Evolutionary conservation across 1,284 basidiomycete genomes (phyloP), one percentile per base, ranked within the genome.

Genomic region (Phaffia rhodozyma): DNA sequence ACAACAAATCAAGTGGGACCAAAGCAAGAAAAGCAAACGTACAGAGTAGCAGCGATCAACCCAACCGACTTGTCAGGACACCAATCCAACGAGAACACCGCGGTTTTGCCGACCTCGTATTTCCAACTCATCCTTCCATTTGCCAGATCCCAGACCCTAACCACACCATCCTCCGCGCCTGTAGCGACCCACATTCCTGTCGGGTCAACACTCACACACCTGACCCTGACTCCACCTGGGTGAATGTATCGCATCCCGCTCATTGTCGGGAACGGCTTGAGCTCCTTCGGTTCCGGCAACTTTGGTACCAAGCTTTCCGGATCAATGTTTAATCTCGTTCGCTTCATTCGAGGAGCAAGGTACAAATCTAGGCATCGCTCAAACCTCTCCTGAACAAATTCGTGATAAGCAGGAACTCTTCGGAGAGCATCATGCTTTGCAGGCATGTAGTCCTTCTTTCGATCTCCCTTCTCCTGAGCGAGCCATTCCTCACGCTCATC

Each of bases 331-430:
- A 97, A 83, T 75, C 89, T 91, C 68, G 82, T 84, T 66, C 86
- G 80, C 69, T 92, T 87, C 70, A 97, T 85, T 59, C 96, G 84
- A 49, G 96, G 96, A 6, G 96, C 96, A 56, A 99, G 84, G 75
- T 99, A 99, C 51, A 99, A 80, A 76, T 99, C 96, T 48, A 99
- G 82, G 75, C 96, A 93, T 32, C 96, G 86, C 71, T 85, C 86
- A 77, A 98, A 97, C 59, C 92, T 84, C 71, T 98, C 88, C 75
- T 94, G 89, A 68, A 98, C 89, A 74, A 97, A 91, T 68, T 85
- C 83, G 70, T 87, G 82, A 77, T 96, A 97, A 3, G 86, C 93
- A 1, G 93, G 92, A 5, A 98, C 96, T 50, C 87, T 83, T 47
- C 96, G 88, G 58, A 99, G 78, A 1, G 89, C 81, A 61, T 83